Evolutionary conservation across 83 land plant genomes (phyloP).

Genomic region (Larix sibirica): DNA sequence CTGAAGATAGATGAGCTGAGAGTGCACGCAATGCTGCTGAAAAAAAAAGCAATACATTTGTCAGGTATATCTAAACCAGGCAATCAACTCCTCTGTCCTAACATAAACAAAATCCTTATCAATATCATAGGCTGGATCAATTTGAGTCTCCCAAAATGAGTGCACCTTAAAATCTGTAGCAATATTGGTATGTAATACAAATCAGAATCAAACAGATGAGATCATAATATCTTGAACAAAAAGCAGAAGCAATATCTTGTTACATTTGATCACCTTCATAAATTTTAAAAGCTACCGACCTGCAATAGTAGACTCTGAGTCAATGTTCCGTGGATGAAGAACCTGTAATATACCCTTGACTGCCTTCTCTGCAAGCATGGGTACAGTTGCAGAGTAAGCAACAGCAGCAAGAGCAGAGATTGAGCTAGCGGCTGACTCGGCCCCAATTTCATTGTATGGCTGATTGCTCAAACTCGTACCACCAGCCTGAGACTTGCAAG

Average conservation of each 20-base stretch:
- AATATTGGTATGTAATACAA: too few species aligned
- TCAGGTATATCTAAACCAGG: neutral
- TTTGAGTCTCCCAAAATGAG: neutral
- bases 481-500: slow-evolving; percentile 5
- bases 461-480: neutral
- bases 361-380: slow-evolving; percentile 32
- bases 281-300: slow-evolving; percentile 15
- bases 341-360: slow-evolving; percentile 27
- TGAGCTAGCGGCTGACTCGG: slow-evolving; percentile 22
- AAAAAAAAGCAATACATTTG: neutral
- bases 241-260: neutral
- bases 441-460: neutral
- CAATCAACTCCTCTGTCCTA: neutral
- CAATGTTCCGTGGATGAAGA: slow-evolving; percentile 24
- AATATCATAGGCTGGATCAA: neutral
- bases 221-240: too few species aligned
- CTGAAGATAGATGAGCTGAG: slow-evolving; percentile 27
- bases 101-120: neutral
- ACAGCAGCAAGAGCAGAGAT: slow-evolving; percentile 32
- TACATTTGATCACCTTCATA: neutral
- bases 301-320: slow-evolving; percentile 23
- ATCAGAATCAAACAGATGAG: neutral
- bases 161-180: neutral
- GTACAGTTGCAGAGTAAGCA: slow-evolving; percentile 31
- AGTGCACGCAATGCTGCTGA: slow-evolving; percentile 25